Percentiles rank a stretch among this genome's conserved stretches.
Evolutionary conservation across 2,329 filamentous ascomycete species (phyloP).

Genomic region (Aspergillus caelatus): DNA sequence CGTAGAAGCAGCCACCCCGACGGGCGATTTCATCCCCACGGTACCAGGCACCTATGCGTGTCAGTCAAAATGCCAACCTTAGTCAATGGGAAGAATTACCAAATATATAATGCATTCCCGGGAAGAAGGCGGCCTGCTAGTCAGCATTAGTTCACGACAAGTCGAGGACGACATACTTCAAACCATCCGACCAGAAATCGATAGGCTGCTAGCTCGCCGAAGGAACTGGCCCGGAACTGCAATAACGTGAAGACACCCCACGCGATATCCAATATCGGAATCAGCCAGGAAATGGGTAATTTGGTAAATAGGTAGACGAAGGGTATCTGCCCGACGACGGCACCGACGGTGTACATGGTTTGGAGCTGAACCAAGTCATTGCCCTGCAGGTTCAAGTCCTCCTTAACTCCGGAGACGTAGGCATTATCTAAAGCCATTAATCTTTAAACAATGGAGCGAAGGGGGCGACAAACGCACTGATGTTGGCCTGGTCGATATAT

Average conservation of each 20-base stretch:
- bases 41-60: conserved; percentile 49
- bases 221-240: conserved; percentile 55
- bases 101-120: conserved; percentile 40
- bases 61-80: too few species aligned
- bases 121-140: conserved; percentile 38
- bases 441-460: too few species aligned
- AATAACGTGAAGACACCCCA: conserved; percentile 63
- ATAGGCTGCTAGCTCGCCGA: conserved; percentile 55
- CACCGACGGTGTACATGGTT: conserved; percentile 56
- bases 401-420: conserved; percentile 58
- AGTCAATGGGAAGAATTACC: conserved; percentile 22
- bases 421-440: conserved; percentile 50
- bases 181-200: conserved; percentile 60
- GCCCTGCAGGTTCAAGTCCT: conserved; percentile 54
- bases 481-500: conserved; percentile 59
- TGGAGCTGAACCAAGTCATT: conserved; percentile 61
- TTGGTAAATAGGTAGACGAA: conserved; percentile 56
- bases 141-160: too few species aligned
- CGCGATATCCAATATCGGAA: conserved; percentile 55
- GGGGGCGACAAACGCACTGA: conserved; percentile 43
- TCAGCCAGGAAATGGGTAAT: conserved; percentile 52
- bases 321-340: conserved; percentile 55
- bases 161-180: conserved; percentile 31
- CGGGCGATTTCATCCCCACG: conserved; percentile 52
- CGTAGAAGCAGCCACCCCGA: conserved; percentile 56